Evolutionary conservation across 306 rosid genomes (phyloP).

Genomic region (Lathyrus sativus): DNA sequence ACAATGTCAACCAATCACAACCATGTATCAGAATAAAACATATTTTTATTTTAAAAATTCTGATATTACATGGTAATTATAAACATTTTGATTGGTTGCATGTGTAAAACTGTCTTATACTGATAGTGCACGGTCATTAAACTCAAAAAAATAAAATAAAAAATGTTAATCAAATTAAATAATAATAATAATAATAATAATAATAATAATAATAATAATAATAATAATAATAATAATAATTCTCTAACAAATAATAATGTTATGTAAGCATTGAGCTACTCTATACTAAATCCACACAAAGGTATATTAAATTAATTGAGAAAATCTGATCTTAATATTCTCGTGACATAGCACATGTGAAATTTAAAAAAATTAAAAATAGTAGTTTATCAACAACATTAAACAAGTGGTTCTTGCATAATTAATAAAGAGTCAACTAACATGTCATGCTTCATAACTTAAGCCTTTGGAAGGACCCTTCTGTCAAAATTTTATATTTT

Average conservation of each 20-base stretch:
- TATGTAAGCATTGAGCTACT: neutral
- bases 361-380: neutral
- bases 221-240: no score
- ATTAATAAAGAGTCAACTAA: constrained; percentile 14
- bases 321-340: neutral
- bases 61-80: no score
- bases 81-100: no score
- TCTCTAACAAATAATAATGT: neutral
- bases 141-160: no score
- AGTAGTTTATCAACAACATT: neutral
- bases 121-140: no score
- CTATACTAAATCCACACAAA: neutral
- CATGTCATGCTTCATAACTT: constrained; percentile 14
- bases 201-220: neutral
- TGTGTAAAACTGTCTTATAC: no score
- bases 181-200: neutral
- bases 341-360: neutral
- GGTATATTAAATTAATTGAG: neutral
- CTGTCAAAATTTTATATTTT: neutral
- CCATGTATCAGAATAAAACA: no score
- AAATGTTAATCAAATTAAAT: no score
- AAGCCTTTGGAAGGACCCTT: constrained; percentile 34
- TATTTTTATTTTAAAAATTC: no score
- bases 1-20: no score
- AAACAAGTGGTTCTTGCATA: neutral